These are phyloP conservation scores for Salvia hispanica DNA, from an alignment of 257 asterid species.

Conservation along the genomic window DNA sequence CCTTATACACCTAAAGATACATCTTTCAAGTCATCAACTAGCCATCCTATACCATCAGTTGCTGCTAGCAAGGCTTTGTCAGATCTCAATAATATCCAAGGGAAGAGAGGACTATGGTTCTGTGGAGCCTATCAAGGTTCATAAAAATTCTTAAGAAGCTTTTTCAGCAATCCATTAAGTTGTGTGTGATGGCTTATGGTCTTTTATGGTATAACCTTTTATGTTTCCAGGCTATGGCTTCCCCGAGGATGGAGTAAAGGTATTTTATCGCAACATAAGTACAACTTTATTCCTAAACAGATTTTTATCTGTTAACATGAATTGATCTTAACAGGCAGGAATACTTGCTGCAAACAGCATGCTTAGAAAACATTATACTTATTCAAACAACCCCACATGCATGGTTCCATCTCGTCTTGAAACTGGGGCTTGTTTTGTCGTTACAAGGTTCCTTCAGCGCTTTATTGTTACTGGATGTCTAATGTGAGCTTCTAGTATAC, in stretches of 20 bases:
- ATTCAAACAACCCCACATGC: constrained; percentile 51
- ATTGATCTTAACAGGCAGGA: constrained; percentile 55
- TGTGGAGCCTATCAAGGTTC: constrained; percentile 86
- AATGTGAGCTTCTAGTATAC: constrained; percentile 47
- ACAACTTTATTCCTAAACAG: not conserved
- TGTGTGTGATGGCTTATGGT: not conserved
- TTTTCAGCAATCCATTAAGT: not conserved
- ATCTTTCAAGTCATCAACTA: constrained; percentile 61
- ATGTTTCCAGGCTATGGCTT: constrained; percentile 69
- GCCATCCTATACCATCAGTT: constrained; percentile 80
- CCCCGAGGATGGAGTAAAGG: constrained; percentile 83
- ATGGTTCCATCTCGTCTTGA: constrained; percentile 72
- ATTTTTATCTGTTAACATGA: not conserved
- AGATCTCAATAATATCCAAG: constrained; percentile 65
- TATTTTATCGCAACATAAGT: constrained; percentile 16
- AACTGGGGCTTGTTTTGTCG: constrained; percentile 68
- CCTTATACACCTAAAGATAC: constrained; percentile 54
- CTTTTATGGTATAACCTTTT: not conserved
- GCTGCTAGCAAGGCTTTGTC: constrained; percentile 67
- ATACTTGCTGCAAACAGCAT: constrained; percentile 59
- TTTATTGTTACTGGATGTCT: constrained; percentile 60
- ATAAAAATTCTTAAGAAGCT: not conserved
- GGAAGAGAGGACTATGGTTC: constrained; percentile 76
- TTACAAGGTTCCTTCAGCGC: constrained; percentile 54
- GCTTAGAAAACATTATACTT: constrained; percentile 38